These are phyloP conservation scores for Trametes cingulata DNA, from an alignment of 768 basidiomycete genomes.

Conservation along the genomic window DNA sequence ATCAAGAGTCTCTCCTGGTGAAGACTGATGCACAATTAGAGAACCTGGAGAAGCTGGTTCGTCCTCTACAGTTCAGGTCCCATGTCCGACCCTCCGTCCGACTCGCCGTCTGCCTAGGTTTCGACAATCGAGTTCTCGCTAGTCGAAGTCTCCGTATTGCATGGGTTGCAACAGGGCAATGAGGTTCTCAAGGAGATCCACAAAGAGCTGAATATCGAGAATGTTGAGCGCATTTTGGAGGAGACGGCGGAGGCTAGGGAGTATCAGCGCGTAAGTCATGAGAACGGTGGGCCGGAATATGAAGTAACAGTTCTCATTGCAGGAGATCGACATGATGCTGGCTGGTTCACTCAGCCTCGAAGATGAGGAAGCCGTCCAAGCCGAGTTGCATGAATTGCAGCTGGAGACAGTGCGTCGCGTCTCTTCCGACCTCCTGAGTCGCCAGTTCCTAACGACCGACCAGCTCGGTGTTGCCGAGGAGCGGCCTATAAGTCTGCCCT, in stretches of 20 bases:
- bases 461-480: conserved; percentile 11
- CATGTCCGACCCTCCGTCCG: not conserved
- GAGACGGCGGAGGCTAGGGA: conserved; percentile 91
- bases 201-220: conserved; percentile 88
- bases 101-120: conserved; percentile 53
- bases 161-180: conserved; percentile 91
- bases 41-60: conserved; percentile 84
- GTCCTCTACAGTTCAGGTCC: conserved; percentile 28
- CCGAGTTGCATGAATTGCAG: conserved; percentile 74
- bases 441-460: not conserved
- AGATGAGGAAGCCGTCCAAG: conserved; percentile 93
- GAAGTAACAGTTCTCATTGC: not conserved
- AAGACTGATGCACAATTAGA: conserved; percentile 92
- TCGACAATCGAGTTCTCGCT: conserved; percentile 96
- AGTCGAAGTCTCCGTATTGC: conserved; percentile 88
- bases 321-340: conserved; percentile 94
- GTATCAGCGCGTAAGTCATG: conserved; percentile 73
- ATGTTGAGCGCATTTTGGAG: conserved; percentile 90
- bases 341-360: conserved; percentile 79
- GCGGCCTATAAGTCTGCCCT: conserved; percentile 48
- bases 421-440: not conserved
- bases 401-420: conserved; percentile 51
- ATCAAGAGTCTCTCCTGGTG: conserved; percentile 82
- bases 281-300: not conserved
- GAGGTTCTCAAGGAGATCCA: conserved; percentile 93